Conservation (phyloP, 305 asterid genomes). For the Caryopteris hybrid region DNA sequence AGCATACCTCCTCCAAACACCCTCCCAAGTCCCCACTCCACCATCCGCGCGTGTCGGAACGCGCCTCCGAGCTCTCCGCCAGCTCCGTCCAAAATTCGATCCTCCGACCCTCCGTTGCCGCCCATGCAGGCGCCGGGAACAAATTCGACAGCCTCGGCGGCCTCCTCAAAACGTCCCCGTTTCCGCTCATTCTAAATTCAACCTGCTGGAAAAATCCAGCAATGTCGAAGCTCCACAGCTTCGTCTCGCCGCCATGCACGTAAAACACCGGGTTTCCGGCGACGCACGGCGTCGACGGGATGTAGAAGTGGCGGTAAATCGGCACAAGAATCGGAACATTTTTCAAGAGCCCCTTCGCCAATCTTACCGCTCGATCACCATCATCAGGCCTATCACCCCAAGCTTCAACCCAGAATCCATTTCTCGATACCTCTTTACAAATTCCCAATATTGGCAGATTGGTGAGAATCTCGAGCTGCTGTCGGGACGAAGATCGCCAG, state of each 20-base stretch:
- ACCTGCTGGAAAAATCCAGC: slow-evolving; percentile 63
- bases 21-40: slow-evolving; percentile 61
- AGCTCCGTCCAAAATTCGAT: slow-evolving; percentile 73
- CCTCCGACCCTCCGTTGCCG: slow-evolving; percentile 69
- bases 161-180: slow-evolving; percentile 17
- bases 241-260: slow-evolving; percentile 56
- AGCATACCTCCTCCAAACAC: slow-evolving; percentile 50
- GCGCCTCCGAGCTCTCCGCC: slow-evolving; percentile 33
- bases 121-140: slow-evolving; percentile 72
- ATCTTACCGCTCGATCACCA: slow-evolving; percentile 36
- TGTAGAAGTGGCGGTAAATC: slow-evolving; percentile 54
- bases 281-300: slow-evolving; percentile 52
- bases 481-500: slow-evolving; percentile 71
- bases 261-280: slow-evolving; percentile 87
- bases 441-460: slow-evolving; percentile 49
- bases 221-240: slow-evolving; percentile 67
- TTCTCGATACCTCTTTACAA: slow-evolving; percentile 44
- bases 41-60: slow-evolving; percentile 36
- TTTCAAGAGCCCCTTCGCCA: slow-evolving; percentile 35
- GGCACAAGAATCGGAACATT: slow-evolving; percentile 64
- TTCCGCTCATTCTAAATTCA: slow-evolving; percentile 32
- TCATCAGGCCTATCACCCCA: slow-evolving; percentile 69
- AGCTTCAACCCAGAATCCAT: slow-evolving; percentile 42
- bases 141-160: slow-evolving; percentile 20
- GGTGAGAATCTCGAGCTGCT: slow-evolving; percentile 47